Percentiles rank a stretch among this genome's conserved stretches.
These are phyloP conservation scores for Leersia perrieri DNA, from an alignment of 176 grass and related monocot species.

Conservation along the genomic window DNA sequence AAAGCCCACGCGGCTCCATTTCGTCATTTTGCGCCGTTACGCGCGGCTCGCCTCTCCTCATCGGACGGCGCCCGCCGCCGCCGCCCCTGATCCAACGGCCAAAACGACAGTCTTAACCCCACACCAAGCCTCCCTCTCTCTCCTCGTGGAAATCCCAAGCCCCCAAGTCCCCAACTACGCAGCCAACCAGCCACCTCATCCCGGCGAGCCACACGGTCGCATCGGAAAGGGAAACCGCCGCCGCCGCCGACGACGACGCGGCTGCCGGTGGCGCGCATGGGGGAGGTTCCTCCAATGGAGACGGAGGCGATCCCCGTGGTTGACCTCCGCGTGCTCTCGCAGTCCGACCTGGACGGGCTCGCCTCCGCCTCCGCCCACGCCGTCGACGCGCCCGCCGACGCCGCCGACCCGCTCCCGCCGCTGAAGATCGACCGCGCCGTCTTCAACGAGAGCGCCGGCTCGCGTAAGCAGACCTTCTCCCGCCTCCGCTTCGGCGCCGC, in stretches of 20 bases:
- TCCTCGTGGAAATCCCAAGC: not conserved
- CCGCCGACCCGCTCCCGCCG: slow-evolving; percentile 41
- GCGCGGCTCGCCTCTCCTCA: not conserved
- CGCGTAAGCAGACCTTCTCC: slow-evolving; percentile 87
- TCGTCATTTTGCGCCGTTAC: not conserved
- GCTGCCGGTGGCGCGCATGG: no score
- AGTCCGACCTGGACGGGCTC: slow-evolving; percentile 59
- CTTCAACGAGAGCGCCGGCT: slow-evolving; percentile 97
- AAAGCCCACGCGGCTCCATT: not conserved
- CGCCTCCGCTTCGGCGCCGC: slow-evolving; percentile 61
- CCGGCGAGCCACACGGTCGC: slow-evolving; percentile 18
- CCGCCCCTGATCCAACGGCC: not conserved
- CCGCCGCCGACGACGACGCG: no score
- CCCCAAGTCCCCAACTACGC: not conserved
- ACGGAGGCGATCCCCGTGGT: slow-evolving; percentile 64
- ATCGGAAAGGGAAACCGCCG: no score
- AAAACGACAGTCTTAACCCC: not conserved
- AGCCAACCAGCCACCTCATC: not conserved
- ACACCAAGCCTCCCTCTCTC: not conserved
- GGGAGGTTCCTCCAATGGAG: slow-evolving; percentile 61
- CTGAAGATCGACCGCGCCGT: slow-evolving; percentile 78
- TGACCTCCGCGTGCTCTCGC: slow-evolving; percentile 72
- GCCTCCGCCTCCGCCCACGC: slow-evolving; percentile 46
- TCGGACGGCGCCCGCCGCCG: not conserved
- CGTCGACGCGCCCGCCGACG: slow-evolving; percentile 46